Base-by-base conservation (phyloP, 2,329 filamentous ascomycete genomes). In the Fusarium torreyae region DNA sequence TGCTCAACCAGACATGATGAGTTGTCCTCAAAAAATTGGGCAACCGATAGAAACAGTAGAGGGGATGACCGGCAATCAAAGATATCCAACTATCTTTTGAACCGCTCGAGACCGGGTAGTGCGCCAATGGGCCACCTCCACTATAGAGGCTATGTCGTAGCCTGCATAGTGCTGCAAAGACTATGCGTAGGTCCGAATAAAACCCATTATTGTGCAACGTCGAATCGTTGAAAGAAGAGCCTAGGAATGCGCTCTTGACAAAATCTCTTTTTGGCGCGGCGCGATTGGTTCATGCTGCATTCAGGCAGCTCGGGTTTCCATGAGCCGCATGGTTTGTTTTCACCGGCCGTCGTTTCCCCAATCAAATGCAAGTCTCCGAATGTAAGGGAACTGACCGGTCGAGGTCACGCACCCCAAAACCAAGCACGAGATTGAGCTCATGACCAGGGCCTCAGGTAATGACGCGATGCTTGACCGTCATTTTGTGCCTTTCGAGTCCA, bases 401-500 rank as follows among this genome's bases (percentile, higher is more conserved):
- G 51, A 57, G 58, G 64, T 64, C 63, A 73, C 64, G 44, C 62
- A 53, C 50, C 60, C 59, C 56, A 61, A 58, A 51, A 63, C 39
- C 59, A 59, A 63, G 61, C 53, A 64, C 44, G 62, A 43, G n/a
- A 54, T 63, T 39, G 42, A 63, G 53, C 51, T 58, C 52, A 50
- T 61, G 63, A 59, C 54, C 44, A 36, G 59, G 66, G 57, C 51
- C 57, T 69, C 69, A 79, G 50, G 73, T 72, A 55, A 73, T 69
- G 46, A 74, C 62, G 56, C 74, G 77, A 69, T 81, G 80, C 70
- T 80, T 81, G 53, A 81, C 80, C 17, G 79, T 81, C 34, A 76
- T 67, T 58, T 79, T 80, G 66, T 82, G 81, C 50, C 81, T 77
- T 54, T 81, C 78, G n/a, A 82, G 68, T 18, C 81, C 81, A 62